phyloP scores from a whole-genome alignment of 257 asterid species.

The Scutellaria baicalensis region DNA sequence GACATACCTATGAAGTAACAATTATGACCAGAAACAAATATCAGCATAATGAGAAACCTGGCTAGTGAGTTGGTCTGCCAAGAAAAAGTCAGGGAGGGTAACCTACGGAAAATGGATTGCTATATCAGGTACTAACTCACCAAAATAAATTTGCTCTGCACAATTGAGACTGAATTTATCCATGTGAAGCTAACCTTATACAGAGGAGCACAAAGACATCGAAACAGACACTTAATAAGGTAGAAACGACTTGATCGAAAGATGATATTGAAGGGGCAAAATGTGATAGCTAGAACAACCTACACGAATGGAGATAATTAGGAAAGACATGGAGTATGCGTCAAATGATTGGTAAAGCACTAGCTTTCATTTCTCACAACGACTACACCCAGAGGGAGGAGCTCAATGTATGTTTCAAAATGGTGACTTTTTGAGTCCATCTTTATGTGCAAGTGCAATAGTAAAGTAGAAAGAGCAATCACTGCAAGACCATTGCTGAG shows the following conservation, averaged over 20 bases:
- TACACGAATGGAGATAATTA: conserved; percentile 16
- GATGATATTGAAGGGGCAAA: conserved; percentile 62
- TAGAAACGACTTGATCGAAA: conserved; percentile 68
- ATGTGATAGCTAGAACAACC: conserved; percentile 44
- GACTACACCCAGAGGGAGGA: conserved; percentile 64
- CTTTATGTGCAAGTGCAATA: conserved; percentile 66
- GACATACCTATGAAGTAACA: neutral
- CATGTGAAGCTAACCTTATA: conserved; percentile 40
- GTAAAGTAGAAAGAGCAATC: conserved; percentile 56
- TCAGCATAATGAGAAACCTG: conserved; percentile 40
- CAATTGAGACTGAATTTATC: neutral
- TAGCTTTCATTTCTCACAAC: conserved; percentile 33
- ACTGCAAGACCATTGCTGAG: conserved; percentile 66
- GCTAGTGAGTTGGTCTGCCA: conserved; percentile 75
- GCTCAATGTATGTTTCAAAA: conserved; percentile 40
- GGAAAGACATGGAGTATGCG: conserved; percentile 6
- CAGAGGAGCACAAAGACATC: conserved; percentile 73
- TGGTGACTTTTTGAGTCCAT: conserved; percentile 43
- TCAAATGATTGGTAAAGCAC: neutral
- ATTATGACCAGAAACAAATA: neutral
- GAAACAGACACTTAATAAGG: conserved; percentile 49
- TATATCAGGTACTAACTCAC: neutral
- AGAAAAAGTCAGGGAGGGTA: conserved; percentile 58
- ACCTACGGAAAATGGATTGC: conserved; percentile 37
- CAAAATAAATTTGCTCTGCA: neutral